These are phyloP conservation scores for Trifolium fragiferum DNA, from an alignment of 306 rosid genomes.

Conservation along the genomic window DNA sequence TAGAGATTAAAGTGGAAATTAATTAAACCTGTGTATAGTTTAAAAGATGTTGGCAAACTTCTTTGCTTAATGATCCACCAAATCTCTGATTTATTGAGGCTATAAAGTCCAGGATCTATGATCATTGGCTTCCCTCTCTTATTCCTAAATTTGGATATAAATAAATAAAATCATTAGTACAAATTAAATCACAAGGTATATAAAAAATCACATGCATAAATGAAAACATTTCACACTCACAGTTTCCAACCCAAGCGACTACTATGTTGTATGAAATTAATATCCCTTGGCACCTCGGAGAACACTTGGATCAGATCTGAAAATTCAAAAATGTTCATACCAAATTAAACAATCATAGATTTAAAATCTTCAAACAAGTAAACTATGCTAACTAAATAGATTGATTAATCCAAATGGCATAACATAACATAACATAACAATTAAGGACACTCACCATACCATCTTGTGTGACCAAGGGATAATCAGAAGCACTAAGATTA, in stretches of 20 bases:
- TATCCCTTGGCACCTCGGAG: slow-evolving; percentile 73
- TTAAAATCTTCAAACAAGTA: background rate
- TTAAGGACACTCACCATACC: slow-evolving; percentile 90
- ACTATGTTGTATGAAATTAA: slow-evolving; percentile 85
- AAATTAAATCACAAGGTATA: background rate
- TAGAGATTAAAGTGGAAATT: slow-evolving; percentile 9
- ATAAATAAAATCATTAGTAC: slow-evolving; percentile 10
- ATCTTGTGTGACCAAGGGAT: slow-evolving; percentile 92
- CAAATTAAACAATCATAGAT: slow-evolving; percentile 5
- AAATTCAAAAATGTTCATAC: slow-evolving; percentile 7
- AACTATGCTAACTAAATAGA: background rate
- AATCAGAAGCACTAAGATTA: slow-evolving; percentile 95
- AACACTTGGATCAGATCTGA: slow-evolving; percentile 87
- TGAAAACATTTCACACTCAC: slow-evolving; percentile 44
- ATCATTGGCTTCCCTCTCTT: slow-evolving; percentile 88
- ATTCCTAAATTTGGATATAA: slow-evolving; percentile 55
- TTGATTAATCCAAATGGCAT: background rate
- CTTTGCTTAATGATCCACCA: slow-evolving; percentile 91
- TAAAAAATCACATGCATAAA: slow-evolving; percentile 4
- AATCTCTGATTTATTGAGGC: slow-evolving; percentile 83
- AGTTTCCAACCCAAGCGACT: slow-evolving; percentile 91
- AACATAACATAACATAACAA: background rate
- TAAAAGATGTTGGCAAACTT: slow-evolving; percentile 78
- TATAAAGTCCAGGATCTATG: slow-evolving; percentile 85
- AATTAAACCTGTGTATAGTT: slow-evolving; percentile 84